Conservation (phyloP, 371 early-diverging fungal species). For the Choanephora cucurbitarum region DNA sequence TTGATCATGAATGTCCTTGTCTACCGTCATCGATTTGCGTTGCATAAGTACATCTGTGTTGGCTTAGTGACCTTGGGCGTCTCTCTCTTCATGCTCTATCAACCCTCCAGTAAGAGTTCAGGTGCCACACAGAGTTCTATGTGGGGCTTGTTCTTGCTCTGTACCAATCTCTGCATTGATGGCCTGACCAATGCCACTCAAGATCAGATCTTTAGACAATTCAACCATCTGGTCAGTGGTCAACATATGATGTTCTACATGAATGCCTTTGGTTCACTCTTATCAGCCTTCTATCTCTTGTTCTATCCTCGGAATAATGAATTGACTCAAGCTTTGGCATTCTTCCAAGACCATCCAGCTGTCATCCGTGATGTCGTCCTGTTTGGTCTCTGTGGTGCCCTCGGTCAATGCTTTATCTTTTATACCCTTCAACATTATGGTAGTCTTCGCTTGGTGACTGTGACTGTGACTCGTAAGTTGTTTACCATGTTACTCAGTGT, state of each 20-base stretch:
- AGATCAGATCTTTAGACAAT: constrained; percentile 88
- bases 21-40: constrained; percentile 81
- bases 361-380: constrained; percentile 82
- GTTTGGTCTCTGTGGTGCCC: constrained; percentile 89
- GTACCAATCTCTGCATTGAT: constrained; percentile 87
- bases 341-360: constrained; percentile 74
- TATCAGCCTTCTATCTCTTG: constrained; percentile 72
- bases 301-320: constrained; percentile 76
- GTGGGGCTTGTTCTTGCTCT: constrained; percentile 83
- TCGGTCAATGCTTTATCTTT: constrained; percentile 98
- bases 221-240: constrained; percentile 68
- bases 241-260: constrained; percentile 98
- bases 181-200: constrained; percentile 98
- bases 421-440: constrained; percentile 93
- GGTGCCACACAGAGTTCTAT: constrained; percentile 54
- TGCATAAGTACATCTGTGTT: constrained; percentile 86
- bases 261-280: constrained; percentile 80
- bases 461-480: constrained; percentile 97
- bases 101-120: constrained; percentile 52
- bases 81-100: constrained; percentile 90
- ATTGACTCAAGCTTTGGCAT: constrained; percentile 75
- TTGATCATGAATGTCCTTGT: constrained; percentile 93
- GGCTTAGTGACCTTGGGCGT: constrained; percentile 88
- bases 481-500: constrained; percentile 93
- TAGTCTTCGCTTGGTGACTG: constrained; percentile 86